Evolutionary conservation across 768 basidiomycete species (phyloP), one percentile per base, ranked within the genome.

Genomic region (Macrocybe gigantea): DNA sequence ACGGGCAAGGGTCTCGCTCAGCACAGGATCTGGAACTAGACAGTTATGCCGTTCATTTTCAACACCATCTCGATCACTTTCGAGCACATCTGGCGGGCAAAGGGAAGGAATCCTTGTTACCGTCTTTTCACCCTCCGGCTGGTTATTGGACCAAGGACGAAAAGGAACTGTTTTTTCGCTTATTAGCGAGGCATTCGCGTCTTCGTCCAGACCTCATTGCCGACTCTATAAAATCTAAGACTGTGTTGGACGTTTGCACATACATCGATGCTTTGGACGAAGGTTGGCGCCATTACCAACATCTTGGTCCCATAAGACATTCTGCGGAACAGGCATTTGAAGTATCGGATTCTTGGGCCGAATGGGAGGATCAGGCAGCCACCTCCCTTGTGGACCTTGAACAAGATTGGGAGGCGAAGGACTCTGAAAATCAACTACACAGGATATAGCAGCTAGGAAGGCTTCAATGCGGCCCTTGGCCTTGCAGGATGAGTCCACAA

Each of bases 181-280:
- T 77, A 0, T 62, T 93, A 14, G 64, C 74, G 29, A 61, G 81
- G 1, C 68, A 86, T 63, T 92, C 89, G 13, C 75, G 85, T 22
- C 71, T 85, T 38, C 68, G 88, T 14, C 85, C 88, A 0, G 91
- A 93, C 62, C 73, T 92, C 41, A 84, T 93, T 43, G 80, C 88
- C 0, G 71, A 67, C 5, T 75, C 75, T 42, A 67, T 92, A n/a
- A 70, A 71, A 49, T 81, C 83, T 14, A 89, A 85, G 65, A 78
- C 71, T 10, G 69, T 77, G 7, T 64, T 76, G 43, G 87, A 93
- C 49, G 83, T 93, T 13, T 79, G 77, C 50, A 63, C 73, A 29
- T 92, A 89, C 57, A 63, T 93, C 51, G 71, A 79, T 33, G 53
- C 69, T 12, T 68, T 92, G 34, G 73, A 77, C 14, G 53, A 62